Evolutionary conservation across 441 rosid species (phyloP), one percentile per base, ranked within the genome.

Genomic region (Sinapis alba): DNA sequence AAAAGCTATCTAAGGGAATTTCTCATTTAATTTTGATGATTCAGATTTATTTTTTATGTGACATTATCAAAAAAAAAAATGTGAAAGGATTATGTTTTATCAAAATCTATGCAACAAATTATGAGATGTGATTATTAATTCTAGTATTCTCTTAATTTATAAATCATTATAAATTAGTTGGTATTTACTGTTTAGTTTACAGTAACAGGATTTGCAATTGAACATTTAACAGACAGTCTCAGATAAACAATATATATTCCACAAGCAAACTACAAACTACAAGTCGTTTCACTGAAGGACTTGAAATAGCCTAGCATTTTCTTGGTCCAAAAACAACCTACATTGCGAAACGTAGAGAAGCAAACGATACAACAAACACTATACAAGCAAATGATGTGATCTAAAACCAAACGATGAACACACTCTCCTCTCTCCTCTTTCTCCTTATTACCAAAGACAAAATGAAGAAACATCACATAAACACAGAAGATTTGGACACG

Each of bases 341-440:
- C 76, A 64, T 24, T 71, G 34, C 24, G 41, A 65, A 71, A 34
- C 68, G 72, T 57, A 47, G 62, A 62, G 59, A 38, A 54, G 51
- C 75, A 62, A 24, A 53, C 26, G 26, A 70, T 36, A 45, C 18
- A 74, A 53, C 79, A 70, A 36, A 51, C 58, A 69, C 79, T 76
- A 69, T 76, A 76, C 79, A 76, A 76, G 50, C 79, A 69, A 69
- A 74, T 26, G 64, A 36, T 72, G 62, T 16, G 56, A 36, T 63
- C 45, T 68, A 51, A 64, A 65, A 51, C 58, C 47, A 67, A 74
- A 74, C 30, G 54, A 67, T 59, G 23, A 67, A 65, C 78, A 28
- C 68, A 6, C 67, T 8, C 70, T 47, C 54, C 54, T 23, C 12
- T 50, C 56, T 47, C 54, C 56, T 50, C 56, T 50, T 18, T 18